A percentile compares a stretch with the other conserved stretches of the same genome.
Conservation (phyloP, 768 basidiomycete genomes). For the Mycena maculata region DNA sequence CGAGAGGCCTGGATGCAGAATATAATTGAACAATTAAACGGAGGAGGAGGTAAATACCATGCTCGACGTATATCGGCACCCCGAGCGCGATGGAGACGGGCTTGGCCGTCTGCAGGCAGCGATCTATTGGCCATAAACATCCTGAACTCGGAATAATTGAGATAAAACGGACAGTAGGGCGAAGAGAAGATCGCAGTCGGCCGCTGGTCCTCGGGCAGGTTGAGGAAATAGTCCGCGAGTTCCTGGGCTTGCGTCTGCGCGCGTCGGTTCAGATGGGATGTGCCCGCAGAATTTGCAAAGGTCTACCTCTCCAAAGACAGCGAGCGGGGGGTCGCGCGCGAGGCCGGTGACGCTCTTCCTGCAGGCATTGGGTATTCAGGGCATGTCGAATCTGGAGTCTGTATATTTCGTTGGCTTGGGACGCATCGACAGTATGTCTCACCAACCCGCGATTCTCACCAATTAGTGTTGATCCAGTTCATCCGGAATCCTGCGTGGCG, state of each 20-base stretch:
- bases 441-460: slow-evolving; percentile 58
- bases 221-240: slow-evolving; percentile 70
- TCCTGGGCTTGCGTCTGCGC: slow-evolving; percentile 77
- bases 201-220: slow-evolving; percentile 71
- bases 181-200: slow-evolving; percentile 88
- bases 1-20: slow-evolving; percentile 62
- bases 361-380: slow-evolving; percentile 18
- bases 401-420: not conserved
- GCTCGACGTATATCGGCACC: slow-evolving; percentile 82
- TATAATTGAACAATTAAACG: too few relatives aligned
- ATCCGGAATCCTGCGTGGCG: slow-evolving; percentile 78
- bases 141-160: not conserved
- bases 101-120: slow-evolving; percentile 85
- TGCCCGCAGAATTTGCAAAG: slow-evolving; percentile 5
- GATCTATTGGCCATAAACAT: slow-evolving; percentile 59
- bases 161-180: slow-evolving; percentile 72
- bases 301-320: slow-evolving; percentile 75
- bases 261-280: not conserved
- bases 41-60: too few relatives aligned
- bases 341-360: slow-evolving; percentile 78
- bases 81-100: slow-evolving; percentile 71
- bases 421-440: not conserved
- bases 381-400: slow-evolving; percentile 24
- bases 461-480: slow-evolving; percentile 76
- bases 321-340: slow-evolving; percentile 78